These are phyloP conservation scores for Sarcomyxa edulis DNA, from an alignment of 768 basidiomycete genomes.

Conservation along the genomic window DNA sequence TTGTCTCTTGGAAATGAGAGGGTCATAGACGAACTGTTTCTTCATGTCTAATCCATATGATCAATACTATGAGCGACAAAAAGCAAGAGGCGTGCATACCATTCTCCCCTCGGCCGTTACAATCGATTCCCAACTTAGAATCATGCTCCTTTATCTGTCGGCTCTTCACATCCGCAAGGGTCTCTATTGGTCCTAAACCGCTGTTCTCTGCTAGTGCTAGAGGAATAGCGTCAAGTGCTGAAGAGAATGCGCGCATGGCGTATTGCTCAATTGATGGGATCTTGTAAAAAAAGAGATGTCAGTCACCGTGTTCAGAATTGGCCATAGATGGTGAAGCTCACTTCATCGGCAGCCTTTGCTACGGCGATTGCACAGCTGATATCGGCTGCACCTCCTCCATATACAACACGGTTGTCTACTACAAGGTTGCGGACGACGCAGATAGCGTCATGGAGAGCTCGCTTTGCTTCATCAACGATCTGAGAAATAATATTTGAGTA, in stretches of 20 bases:
- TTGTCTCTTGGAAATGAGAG: slow-evolving; percentile 94
- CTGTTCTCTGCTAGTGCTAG: slow-evolving; percentile 98
- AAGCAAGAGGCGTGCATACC: slow-evolving; percentile 43
- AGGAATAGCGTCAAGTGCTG: slow-evolving; percentile 91
- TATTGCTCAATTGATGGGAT: slow-evolving; percentile 98
- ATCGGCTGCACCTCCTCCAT: slow-evolving; percentile 97
- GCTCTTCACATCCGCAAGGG: slow-evolving; percentile 92
- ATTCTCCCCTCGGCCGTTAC: slow-evolving; percentile 78
- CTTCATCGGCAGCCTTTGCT: slow-evolving; percentile 90
- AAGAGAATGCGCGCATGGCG: slow-evolving; percentile 98
- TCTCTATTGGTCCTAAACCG: slow-evolving; percentile 93
- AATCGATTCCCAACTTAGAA: slow-evolving; percentile 89
- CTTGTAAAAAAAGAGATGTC: slow-evolving; percentile 32
- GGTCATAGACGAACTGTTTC: slow-evolving; percentile 94
- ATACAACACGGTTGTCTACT: slow-evolving; percentile 94
- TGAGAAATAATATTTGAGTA: slow-evolving; percentile 27
- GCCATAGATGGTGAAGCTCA: slow-evolving; percentile 20
- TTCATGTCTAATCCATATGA: slow-evolving; percentile 89
- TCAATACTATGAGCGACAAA: slow-evolving; percentile 1
- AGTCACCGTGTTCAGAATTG: not conserved
- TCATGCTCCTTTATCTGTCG: slow-evolving; percentile 85
- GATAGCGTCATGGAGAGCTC: slow-evolving; percentile 95
- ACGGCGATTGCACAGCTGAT: slow-evolving; percentile 95
- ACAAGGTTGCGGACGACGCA: slow-evolving; percentile 96
- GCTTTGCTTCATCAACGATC: slow-evolving; percentile 99